phyloP scores from a whole-genome alignment of 441 rosid genomes.

The Melastoma candidum region DNA sequence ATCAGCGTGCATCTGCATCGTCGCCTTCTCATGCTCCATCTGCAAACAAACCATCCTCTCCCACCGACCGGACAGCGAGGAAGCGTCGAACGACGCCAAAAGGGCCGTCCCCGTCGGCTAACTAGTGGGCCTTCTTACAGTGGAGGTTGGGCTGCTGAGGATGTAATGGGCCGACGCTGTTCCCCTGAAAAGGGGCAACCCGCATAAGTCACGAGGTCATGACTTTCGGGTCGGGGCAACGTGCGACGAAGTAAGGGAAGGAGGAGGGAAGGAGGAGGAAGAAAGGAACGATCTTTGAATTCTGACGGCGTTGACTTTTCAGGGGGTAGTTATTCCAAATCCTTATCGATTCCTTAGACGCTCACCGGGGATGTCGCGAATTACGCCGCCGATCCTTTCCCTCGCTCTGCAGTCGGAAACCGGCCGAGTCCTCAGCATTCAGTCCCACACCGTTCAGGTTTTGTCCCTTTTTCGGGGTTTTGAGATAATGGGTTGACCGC shows the following conservation, averaged over 20 bases:
- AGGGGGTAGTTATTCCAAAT: background rate
- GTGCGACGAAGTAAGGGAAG: no score
- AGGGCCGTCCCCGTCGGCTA: no score
- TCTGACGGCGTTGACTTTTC: background rate
- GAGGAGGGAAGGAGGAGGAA: no score
- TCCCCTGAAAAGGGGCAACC: no score
- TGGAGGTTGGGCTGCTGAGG: no score
- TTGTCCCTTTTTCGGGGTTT: background rate
- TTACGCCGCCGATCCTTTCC: slow-evolving; percentile 78
- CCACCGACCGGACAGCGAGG: slow-evolving; percentile 29
- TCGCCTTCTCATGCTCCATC: slow-evolving; percentile 61
- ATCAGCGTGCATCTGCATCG: slow-evolving; percentile 72
- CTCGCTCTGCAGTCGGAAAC: slow-evolving; percentile 84
- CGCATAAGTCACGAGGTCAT: no score
- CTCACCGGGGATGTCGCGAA: slow-evolving; percentile 8
- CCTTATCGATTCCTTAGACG: background rate
- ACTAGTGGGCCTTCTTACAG: no score
- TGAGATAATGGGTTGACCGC: no score
- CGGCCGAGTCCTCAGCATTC: slow-evolving; percentile 96
- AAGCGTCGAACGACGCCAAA: no score
- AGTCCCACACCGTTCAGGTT: slow-evolving; percentile 93
- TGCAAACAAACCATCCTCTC: slow-evolving; percentile 49
- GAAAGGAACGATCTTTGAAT: no score
- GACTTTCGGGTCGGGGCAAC: no score
- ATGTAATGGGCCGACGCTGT: no score